These are phyloP conservation scores for Dictyostelium intermedium DNA, from an alignment of 78 protist species.

Conservation along the genomic window DNA sequence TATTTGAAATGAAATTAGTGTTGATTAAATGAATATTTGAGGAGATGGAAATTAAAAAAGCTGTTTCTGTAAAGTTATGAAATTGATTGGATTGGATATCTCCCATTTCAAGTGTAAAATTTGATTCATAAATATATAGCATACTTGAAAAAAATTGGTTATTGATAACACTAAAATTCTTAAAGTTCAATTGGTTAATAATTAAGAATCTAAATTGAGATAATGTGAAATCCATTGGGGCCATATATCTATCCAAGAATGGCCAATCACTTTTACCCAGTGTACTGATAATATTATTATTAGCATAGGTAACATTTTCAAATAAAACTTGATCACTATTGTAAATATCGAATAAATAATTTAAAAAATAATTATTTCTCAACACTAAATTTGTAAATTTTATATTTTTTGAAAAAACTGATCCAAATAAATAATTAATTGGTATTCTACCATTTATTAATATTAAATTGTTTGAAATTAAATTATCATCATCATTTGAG, in stretches of 20 bases:
- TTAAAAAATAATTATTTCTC: too few species aligned
- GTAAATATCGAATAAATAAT: neutral
- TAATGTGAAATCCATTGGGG: neutral
- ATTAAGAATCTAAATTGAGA: neutral
- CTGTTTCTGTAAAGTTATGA: neutral
- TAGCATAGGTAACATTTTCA: neutral
- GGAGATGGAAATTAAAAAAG: neutral
- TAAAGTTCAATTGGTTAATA: neutral
- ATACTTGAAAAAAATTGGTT: neutral
- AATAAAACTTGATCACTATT: neutral
- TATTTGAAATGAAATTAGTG: neutral
- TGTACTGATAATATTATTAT: neutral
- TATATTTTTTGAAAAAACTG: neutral
- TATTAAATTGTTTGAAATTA: neutral
- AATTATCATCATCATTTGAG: neutral
- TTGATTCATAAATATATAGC: neutral
- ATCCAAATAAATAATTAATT: neutral
- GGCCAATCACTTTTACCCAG: neutral
- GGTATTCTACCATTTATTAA: neutral
- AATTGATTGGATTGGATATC: too few species aligned
- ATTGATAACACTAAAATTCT: neutral
- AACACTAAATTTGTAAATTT: neutral
- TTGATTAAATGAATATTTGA: neutral
- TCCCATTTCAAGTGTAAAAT: neutral
- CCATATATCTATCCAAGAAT: neutral